Evolutionary conservation across 2,329 filamentous ascomycete species (phyloP), one percentile per base, ranked within the genome.

Genomic region (Trichophyton simii): DNA sequence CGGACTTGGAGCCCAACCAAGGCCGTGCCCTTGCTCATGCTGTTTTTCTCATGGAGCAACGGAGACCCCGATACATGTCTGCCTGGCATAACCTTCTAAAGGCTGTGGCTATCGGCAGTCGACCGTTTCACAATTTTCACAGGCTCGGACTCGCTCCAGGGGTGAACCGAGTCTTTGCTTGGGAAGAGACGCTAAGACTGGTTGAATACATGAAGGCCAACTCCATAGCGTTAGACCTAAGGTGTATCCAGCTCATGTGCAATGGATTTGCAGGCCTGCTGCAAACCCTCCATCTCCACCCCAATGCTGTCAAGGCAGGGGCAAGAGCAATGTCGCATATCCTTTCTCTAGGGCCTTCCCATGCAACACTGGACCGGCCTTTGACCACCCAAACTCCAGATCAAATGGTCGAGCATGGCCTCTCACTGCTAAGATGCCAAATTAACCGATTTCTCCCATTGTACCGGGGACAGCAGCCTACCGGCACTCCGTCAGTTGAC

Each of bases 71-170:
- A 25, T 71, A 71, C 28, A 66, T 68, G 41, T 69, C 71, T 31
- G 64, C 72, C 2, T 78, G 76, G 75, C 66, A 68, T 48, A 65
- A 69, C 41, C 65, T 77, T 28, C 65, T 77, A 67, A 38, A 68
- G 68, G 41, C 63, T 76, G 50, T 46, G 48, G 34, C 52, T n/a
- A 11, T 36, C 8, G 28, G 22, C 11, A 42, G 20, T 31, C 34
- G 46, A 20, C 36, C 34, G 25, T n/a, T 3, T 11, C 38, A 13
- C 50, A 31, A 31, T 31, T 61, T 59, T 58, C 65, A 65, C 44
- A 63, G 67, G 69, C 42, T 38, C 41, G 55, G 18, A 8, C 22
- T 58, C 4, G 15, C 36, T 6, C 18, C 34, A 18, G 34, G 36
- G 5, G 22, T 44, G 22, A 70, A 75, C 54, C 67, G 68, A 58